Evolutionary conservation across 2,329 filamentous ascomycete species (phyloP), one percentile per base, ranked within the genome.

Genomic region (Paecilomyces niveus): DNA sequence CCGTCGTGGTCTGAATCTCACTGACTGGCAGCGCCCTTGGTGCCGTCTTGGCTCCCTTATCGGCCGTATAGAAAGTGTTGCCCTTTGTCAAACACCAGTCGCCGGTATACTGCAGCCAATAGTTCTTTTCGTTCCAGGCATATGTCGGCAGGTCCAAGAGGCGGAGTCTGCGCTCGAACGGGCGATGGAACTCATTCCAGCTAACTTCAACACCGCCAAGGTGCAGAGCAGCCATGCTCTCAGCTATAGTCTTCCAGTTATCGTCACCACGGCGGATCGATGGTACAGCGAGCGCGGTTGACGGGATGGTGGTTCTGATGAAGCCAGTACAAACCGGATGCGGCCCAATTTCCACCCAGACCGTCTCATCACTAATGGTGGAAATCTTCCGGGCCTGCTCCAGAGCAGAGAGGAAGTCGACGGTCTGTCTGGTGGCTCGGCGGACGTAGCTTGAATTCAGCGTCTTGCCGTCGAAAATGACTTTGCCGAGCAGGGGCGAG

Each of bases 341-440:
- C 39, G 88, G 87, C n/a, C 89, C 89, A 62, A 91, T 76, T 70
- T 92, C 89, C 58, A 92, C 76, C 83, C 85, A 90, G 31, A 85
- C 80, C 5, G 86, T 88, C 73, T 85, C 84, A 62, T 86, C 83
- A 61, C 87, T 81, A 53, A 89, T n/a, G n/a, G n/a, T n/a, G n/a
- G n/a, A n/a, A n/a, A n/a, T n/a, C n/a, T n/a, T n/a, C n/a, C n/a
- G n/a, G n/a, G n/a, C n/a, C n/a, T n/a, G n/a, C n/a, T n/a, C n/a
- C n/a, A n/a, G n/a, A n/a, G n/a, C n/a, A n/a, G n/a, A n/a, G n/a
- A n/a, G n/a, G n/a, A n/a, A n/a, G n/a, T n/a, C n/a, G n/a, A n/a
- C n/a, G n/a, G n/a, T n/a, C n/a, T n/a, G n/a, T n/a, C n/a, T n/a
- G n/a, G n/a, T n/a, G n/a, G n/a, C n/a, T n/a, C n/a, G n/a, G n/a